phyloP scores from a whole-genome alignment of 2,329 filamentous ascomycete genomes.

The Paramyrothecium roridum region DNA sequence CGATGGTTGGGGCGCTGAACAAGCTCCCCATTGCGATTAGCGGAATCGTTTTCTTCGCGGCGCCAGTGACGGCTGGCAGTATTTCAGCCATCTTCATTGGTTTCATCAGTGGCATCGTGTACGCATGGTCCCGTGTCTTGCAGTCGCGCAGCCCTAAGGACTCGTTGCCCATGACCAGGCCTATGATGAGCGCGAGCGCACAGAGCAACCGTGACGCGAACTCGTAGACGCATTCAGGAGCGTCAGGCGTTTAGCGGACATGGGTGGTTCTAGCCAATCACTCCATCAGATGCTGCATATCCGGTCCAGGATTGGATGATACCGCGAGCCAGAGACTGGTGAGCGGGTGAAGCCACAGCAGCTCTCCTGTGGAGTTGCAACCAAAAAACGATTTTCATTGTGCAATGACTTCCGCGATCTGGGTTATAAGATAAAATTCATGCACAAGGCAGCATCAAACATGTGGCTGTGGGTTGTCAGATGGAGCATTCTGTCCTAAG shows the following conservation, averaged over 20 bases:
- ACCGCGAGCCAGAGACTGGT: too few species aligned
- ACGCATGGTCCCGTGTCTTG: conserved; percentile 64
- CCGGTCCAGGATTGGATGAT: too few species aligned
- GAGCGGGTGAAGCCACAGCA: too few species aligned
- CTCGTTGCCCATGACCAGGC: conserved; percentile 61
- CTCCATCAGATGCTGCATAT: too few species aligned
- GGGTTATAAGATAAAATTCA: too few species aligned
- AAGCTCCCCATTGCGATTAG: conserved; percentile 94
- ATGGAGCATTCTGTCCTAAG: too few species aligned
- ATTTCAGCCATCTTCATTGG: conserved; percentile 89
- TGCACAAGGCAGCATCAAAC: too few species aligned
- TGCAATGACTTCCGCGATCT: too few species aligned
- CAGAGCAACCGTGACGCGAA: conserved; percentile 87
- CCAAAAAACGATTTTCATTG: too few species aligned
- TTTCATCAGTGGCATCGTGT: conserved; percentile 89
- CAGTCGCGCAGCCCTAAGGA: conserved; percentile 67
- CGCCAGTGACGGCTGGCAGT: conserved; percentile 87
- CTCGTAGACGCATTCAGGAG: conserved; percentile 15
- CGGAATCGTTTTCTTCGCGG: conserved; percentile 92
- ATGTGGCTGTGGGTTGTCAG: too few species aligned
- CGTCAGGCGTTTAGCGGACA: neutral
- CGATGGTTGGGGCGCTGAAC: conserved; percentile 97
- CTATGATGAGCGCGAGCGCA: conserved; percentile 82
- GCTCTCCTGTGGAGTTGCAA: too few species aligned
- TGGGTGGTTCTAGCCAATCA: neutral